phyloP scores from a whole-genome alignment of 2,329 filamentous ascomycete genomes.

The Mariannaea elegans region DNA sequence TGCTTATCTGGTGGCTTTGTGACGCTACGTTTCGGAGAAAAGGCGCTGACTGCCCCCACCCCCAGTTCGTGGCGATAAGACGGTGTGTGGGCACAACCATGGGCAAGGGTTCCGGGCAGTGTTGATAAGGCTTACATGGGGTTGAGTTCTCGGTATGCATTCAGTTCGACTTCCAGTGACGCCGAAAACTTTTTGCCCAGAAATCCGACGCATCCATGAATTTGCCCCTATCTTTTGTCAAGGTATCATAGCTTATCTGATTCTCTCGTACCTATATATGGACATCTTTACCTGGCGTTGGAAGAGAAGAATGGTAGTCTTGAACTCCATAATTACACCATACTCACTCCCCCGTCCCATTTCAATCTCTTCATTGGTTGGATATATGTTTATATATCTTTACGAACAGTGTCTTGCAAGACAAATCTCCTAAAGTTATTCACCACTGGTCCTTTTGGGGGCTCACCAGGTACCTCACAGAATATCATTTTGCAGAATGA shows the following conservation, averaged over 20 bases:
- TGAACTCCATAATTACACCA: too few species aligned
- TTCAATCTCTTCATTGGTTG: too few species aligned
- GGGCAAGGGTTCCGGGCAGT: conserved; percentile 5
- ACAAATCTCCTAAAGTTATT: too few species aligned
- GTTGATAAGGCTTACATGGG: conserved; percentile 30
- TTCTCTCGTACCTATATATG: too few species aligned
- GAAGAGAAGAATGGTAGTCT: too few species aligned
- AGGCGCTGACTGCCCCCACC: conserved; percentile 5
- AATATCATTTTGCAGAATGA: neutral
- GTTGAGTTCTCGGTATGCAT: conserved; percentile 4
- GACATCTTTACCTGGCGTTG: too few species aligned
- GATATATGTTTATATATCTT: too few species aligned
- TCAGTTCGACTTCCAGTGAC: conserved; percentile 1
- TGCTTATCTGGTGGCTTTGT: conserved; percentile 3
- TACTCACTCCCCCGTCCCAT: too few species aligned
- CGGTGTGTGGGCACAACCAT: neutral
- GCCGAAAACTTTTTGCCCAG: conserved; percentile 2
- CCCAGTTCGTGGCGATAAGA: conserved; percentile 12
- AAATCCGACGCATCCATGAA: neutral
- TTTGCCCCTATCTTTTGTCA: conserved; percentile 17
- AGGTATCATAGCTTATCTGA: too few species aligned
- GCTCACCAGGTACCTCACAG: too few species aligned
- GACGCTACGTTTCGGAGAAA: conserved; percentile 1
- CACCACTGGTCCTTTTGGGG: too few species aligned
- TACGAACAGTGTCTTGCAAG: too few species aligned